Conservation (phyloP, 2,329 filamentous ascomycete genomes). For the Aspergillus hiratsukae region DNA sequence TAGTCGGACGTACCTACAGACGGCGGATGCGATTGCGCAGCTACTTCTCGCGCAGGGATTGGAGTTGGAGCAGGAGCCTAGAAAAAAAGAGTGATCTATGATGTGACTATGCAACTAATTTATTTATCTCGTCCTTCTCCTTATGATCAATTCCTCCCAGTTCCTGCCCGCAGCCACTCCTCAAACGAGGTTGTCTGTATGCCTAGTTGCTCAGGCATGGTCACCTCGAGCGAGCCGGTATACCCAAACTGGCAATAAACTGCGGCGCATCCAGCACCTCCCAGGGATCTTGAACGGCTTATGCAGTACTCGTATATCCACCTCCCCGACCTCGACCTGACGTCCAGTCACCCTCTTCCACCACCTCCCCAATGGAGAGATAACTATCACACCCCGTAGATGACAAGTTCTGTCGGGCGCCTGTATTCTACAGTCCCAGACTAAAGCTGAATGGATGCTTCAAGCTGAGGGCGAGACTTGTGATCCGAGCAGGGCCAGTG, state of each 20-base stretch:
- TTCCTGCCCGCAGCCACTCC: constrained; percentile 20
- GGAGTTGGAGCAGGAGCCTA: constrained; percentile 10
- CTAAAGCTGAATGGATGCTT: too few relatives aligned
- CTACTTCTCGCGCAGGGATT: constrained; percentile 22
- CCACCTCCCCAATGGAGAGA: constrained; percentile 29
- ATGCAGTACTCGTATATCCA: constrained; percentile 32
- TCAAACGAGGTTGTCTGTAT: constrained; percentile 10
- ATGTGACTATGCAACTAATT: too few relatives aligned
- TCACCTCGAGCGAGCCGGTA: constrained; percentile 34
- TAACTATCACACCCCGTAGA: constrained; percentile 46
- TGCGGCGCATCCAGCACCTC: constrained; percentile 36
- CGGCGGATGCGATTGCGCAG: constrained; percentile 23
- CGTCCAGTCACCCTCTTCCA: constrained; percentile 35
- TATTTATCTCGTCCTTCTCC: too few relatives aligned
- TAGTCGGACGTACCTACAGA: constrained; percentile 33
- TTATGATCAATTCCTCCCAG: constrained; percentile 11
- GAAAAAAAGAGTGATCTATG: neutral
- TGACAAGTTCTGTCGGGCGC: too few relatives aligned
- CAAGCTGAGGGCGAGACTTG: too few relatives aligned
- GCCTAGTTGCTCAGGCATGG: constrained; percentile 35
- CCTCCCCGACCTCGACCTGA: constrained; percentile 26
- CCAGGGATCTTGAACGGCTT: constrained; percentile 16
- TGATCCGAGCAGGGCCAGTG: too few relatives aligned
- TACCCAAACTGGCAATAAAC: constrained; percentile 40
- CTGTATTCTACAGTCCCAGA: too few relatives aligned